Base-by-base conservation (phyloP, 257 asterid species). In the Paulownia fortunei region DNA sequence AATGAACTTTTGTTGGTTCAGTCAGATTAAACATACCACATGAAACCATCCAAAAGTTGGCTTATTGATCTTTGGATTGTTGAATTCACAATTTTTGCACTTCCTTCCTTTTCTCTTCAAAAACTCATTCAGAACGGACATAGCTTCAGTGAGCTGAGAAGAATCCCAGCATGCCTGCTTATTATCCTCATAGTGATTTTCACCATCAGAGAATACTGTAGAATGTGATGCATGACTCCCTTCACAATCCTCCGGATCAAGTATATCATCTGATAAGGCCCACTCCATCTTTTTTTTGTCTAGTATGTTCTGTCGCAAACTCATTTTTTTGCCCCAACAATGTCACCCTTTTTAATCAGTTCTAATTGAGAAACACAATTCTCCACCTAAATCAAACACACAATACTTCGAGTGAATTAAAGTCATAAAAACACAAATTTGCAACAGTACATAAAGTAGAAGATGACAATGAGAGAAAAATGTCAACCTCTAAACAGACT, bases 11-110 rank as follows among this genome's bases (percentile, higher is more conserved):
- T 23, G 30, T 41, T 52, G 46, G 58, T 61, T 73, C 2, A 21
- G 27, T 37, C 36, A 44, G 58, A 79, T 67, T 18, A 63, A 49
- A 70, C 92, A 58, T 95, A 95, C 98, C 97, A 85, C 78, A 39
- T 73, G 82, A 78, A 95, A 85, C 97, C 99, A 92, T 86, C 97
- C 99, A 86, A 93, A 93, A 56, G 93, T 92, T 51, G 97, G 94
- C 81, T 89, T 92, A 11, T 19, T 86, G 74, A 96, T 80, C 84
- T 84, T 84, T 61, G 99, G 96, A 80, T 85, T 91, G 8, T 24
- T 64, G 63, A 82, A 82, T 9, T 59, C 46, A 61, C 99, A 96
- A 21, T 78, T 86, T 26, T 3, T 24, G 82, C 98, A 93, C 72
- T 89, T 82, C 61, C 2, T 27, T 12, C 24, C 36, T 66, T 83